A percentile compares a stretch with the other conserved stretches of the same genome.
phyloP scores from a whole-genome alignment of 106 monocot genomes.

The Platanthera zijinensis region DNA sequence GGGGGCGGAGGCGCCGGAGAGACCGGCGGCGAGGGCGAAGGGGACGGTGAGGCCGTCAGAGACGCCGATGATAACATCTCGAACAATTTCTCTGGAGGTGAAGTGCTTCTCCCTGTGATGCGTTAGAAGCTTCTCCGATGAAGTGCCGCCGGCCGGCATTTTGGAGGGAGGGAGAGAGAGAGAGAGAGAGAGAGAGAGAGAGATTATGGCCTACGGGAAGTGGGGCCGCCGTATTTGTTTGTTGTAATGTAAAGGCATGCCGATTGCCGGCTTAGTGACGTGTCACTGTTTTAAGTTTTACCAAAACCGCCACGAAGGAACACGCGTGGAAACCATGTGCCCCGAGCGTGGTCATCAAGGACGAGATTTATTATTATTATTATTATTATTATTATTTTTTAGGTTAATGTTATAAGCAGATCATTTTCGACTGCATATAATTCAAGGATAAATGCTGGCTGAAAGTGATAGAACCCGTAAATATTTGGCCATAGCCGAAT shows the following conservation, averaged over 20 bases:
- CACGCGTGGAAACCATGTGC: too few species aligned
- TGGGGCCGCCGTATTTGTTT: neutral
- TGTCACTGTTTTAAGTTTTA: too few species aligned
- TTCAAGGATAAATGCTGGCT: too few species aligned
- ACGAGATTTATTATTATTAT: too few species aligned
- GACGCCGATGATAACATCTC: conserved; percentile 93
- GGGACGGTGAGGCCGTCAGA: conserved; percentile 98
- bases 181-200: neutral
- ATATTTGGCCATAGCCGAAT: too few species aligned
- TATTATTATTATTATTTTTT: too few species aligned
- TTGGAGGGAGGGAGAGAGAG: neutral
- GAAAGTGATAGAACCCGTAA: too few species aligned
- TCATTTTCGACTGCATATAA: too few species aligned
- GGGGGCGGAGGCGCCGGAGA: conserved; percentile 78
- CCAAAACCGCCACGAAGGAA: too few species aligned
- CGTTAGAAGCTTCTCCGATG: conserved; percentile 25
- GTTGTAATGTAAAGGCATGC: neutral
- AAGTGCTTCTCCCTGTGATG: conserved; percentile 87
- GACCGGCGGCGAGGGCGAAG: conserved; percentile 94
- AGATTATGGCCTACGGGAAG: neutral
- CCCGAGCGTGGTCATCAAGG: too few species aligned
- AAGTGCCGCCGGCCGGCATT: conserved; percentile 10
- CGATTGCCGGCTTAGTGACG: neutral
- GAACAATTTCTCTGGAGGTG: conserved; percentile 75
- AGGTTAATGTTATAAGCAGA: too few species aligned